phyloP scores from a whole-genome alignment of 2,329 filamentous ascomycete genomes.

The Penicillium decumbens region DNA sequence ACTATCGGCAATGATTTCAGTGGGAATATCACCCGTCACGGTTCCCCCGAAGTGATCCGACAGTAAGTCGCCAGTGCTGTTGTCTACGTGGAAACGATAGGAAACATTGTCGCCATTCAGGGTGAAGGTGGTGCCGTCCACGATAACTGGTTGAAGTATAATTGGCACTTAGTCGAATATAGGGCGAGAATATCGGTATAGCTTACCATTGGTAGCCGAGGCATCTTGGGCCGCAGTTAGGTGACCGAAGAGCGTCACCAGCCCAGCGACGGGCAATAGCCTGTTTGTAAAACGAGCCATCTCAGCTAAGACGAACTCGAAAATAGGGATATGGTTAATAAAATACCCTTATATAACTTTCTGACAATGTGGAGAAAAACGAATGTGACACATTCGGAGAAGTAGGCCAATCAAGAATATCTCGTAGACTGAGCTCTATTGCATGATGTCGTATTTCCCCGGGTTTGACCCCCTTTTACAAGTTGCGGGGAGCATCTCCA shows the following conservation, averaged over 20 bases:
- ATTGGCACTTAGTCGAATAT: background rate
- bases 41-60: constrained; percentile 60
- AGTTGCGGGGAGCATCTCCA: background rate
- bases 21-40: constrained; percentile 50
- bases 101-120: constrained; percentile 55
- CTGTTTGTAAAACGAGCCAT: constrained; percentile 1
- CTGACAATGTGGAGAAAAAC: background rate
- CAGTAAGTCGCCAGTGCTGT: constrained; percentile 52
- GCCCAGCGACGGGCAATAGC: background rate
- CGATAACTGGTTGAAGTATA: constrained; percentile 39
- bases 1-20: constrained; percentile 31
- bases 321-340: background rate
- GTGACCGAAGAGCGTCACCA: background rate
- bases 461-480: background rate
- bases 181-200: background rate
- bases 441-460: background rate
- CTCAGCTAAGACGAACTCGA: background rate
- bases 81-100: constrained; percentile 61
- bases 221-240: background rate
- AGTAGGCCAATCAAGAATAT: background rate
- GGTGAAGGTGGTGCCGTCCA: constrained; percentile 54
- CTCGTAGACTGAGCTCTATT: background rate
- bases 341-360: constrained; percentile 1
- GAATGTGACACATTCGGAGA: background rate
- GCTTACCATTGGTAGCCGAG: background rate